A percentile compares a stretch with the other conserved stretches of the same genome.
These are phyloP conservation scores for Xerophyta viscosa DNA, from an alignment of 106 monocot species.

Conservation along the genomic window DNA sequence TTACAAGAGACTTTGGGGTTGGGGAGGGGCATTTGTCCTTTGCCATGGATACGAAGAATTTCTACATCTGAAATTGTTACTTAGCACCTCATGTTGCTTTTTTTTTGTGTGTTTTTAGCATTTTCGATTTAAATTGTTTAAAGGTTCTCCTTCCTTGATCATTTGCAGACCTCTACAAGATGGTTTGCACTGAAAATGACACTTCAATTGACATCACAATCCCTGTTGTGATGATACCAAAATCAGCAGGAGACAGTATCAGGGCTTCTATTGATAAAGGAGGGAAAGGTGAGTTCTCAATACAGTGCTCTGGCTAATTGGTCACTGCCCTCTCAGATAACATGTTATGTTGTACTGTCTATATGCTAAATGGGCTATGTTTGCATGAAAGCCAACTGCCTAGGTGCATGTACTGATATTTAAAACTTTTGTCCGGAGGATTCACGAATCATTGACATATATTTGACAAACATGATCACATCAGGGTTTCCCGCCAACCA, in stretches of 20 bases:
- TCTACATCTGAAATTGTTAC: neutral
- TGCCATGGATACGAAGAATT: neutral
- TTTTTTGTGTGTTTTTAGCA: neutral
- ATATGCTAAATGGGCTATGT: no score
- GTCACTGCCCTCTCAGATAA: neutral
- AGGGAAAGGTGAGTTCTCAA: conserved; percentile 38
- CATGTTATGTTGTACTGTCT: no score
- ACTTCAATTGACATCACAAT: conserved; percentile 74
- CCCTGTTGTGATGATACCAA: conserved; percentile 93
- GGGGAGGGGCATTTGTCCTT: no score
- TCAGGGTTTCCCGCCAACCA: no score
- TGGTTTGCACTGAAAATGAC: conserved; percentile 90
- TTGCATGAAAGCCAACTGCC: no score
- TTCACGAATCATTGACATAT: no score
- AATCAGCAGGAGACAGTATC: conserved; percentile 62
- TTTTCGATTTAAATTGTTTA: neutral
- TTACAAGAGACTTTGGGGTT: no score
- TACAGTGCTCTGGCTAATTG: neutral
- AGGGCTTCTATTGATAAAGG: conserved; percentile 38
- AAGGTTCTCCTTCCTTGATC: neutral
- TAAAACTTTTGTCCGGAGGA: no score
- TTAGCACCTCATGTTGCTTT: neutral
- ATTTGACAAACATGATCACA: no score
- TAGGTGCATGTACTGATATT: no score
- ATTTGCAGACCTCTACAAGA: conserved; percentile 87